Evolutionary conservation across 129 eudicot genomes (phyloP), one percentile per base, ranked within the genome.

Genomic region (Centrapalus pauciflorus): DNA sequence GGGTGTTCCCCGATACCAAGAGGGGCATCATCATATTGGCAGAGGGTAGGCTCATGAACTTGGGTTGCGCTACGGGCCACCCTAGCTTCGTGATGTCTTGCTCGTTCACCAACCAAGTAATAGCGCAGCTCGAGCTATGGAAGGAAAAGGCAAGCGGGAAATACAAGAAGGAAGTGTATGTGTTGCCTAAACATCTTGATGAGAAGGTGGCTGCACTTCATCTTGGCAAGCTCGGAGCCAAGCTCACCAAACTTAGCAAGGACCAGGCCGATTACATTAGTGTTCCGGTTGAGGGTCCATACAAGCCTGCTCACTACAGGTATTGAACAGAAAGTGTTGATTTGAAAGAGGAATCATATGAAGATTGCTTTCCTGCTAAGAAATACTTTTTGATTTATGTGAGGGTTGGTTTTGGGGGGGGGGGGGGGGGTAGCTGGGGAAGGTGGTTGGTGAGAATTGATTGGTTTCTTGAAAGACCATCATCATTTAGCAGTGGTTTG

Each of bases 1-100:
- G 81, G 81, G 78, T 80, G 20, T 80, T 80, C 51, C 84, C 81
- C 0, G 81, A 80, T 3, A 75, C 84, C 1, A 74, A 74, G 14
- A 62, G 5, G 3, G 84, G 84, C 0, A 26, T 80, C 10, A 62
- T 80, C 1, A 40, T 80, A 10, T 20, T 80, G 7, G 84, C 80
- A 1, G 80, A 80, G 69, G 80, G 84, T 4, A 40, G 80, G 45
- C 56, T 75, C 24, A 75, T 80, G 84, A 77, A 77, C 77, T 51
- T 82, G 77, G 83, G 86, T 0, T 77, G 83, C 40, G 86, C 86
- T 5, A 81, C 80, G 5, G 83, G 86, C 4, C 83, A 82, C 5
- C 86, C 86, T 9, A 82, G 86, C 51, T 82, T 77, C 4, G 86
- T 82, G 71, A 82, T 82, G 86, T 82, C 80, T 8, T 77, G 86